Percentiles rank a stretch among this genome's conserved stretches.
Evolutionary conservation across 106 monocot genomes (phyloP).

Genomic region (Dendrobium catenatum): DNA sequence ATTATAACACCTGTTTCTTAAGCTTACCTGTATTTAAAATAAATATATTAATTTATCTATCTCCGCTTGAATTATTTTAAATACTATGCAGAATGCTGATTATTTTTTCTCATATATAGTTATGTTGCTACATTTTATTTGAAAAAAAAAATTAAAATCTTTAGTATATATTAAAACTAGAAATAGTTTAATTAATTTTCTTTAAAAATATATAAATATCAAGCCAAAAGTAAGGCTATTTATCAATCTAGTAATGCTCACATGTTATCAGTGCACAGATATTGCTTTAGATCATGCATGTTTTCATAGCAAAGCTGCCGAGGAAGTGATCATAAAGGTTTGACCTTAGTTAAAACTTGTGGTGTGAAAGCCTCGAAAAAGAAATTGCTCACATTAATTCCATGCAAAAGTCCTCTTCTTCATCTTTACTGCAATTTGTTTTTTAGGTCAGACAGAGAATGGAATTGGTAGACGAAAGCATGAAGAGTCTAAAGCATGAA

Average conservation of each 20-base stretch:
- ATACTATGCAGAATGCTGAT: too few relatives aligned
- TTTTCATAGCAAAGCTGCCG: not conserved
- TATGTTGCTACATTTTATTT: too few relatives aligned
- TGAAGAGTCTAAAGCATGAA: not conserved
- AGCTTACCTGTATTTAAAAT: too few relatives aligned
- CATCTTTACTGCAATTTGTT: not conserved
- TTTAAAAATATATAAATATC: too few relatives aligned
- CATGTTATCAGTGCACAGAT: not conserved
- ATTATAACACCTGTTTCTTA: too few relatives aligned
- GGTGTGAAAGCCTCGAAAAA: not conserved
- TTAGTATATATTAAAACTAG: too few relatives aligned
- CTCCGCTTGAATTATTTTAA: too few relatives aligned
- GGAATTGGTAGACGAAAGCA: not conserved
- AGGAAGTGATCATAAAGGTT: not conserved
- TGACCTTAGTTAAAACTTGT: not conserved
- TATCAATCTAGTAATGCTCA: not conserved
- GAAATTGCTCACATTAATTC: constrained; percentile 2
- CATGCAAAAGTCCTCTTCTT: not conserved
- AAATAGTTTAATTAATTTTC: too few relatives aligned
- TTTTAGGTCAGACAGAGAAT: not conserved
- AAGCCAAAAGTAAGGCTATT: too few relatives aligned
- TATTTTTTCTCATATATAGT: too few relatives aligned
- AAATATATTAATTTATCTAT: too few relatives aligned
- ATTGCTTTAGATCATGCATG: not conserved
- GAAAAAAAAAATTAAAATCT: too few relatives aligned